Evolutionary conservation across 2,329 filamentous ascomycete species (phyloP), one percentile per base, ranked within the genome.

Genomic region (Thielaviopsis euricoi): DNA sequence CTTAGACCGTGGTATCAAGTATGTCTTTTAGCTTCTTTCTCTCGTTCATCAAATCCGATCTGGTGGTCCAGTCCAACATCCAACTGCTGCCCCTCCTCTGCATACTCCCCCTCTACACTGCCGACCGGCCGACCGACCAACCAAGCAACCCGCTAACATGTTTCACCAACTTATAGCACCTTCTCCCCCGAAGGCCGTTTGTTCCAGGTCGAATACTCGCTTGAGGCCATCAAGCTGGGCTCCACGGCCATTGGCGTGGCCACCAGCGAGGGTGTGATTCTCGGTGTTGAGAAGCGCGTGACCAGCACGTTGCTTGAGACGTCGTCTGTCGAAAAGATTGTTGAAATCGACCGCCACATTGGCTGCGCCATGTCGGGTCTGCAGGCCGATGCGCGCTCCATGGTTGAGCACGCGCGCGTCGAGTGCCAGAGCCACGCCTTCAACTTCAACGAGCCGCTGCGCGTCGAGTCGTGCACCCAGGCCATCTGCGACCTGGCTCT

Each of bases 141-240:
- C 29, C 25, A 26, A 26, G 4, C 25, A 26, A 26, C 25, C 49
- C 55, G 19, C 49, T 53, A 58, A 46, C 43, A 29, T 21, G 10
- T 2, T 46, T 15, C 52, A 9, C 21, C 29, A 33, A 33, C 29
- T 10, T 33, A 10, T 26, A 94, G 87, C 81, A 98, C 93, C 81
- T 98, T 98, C 82, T 98, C 93, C 67, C 93, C 93, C 62, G 93
- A 98, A 81, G 93, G 93, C 69, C 93, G 93, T 74, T 87, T 98
- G 73, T 98, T 98, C 82, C 93, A 98, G 78, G 93, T 98, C 78
- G 93, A 98, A 86, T 98, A 98, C 83, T 97, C 93, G 61, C 86
- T 98, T 72, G 93, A 98, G 79, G 93, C 93, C 74, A 98, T 98
- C 82, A 98, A 98, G 79, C 87, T 97, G 65, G 93, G 93, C 65